Base-by-base conservation (phyloP, 768 basidiomycete genomes). In the Lactarius evosmus region DNA sequence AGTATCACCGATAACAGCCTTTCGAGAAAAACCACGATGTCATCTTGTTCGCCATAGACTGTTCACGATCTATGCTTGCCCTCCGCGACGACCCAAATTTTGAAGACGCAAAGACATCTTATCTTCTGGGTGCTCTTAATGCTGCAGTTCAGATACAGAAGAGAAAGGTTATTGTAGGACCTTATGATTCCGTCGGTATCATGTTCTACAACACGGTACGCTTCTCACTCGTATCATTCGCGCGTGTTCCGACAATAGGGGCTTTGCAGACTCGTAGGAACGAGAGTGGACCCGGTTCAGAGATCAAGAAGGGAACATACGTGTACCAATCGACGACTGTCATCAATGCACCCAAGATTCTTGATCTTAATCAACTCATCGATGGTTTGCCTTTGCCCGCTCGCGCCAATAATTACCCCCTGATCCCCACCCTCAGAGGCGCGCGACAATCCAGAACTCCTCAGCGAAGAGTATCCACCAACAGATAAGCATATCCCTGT, bases 41-140 rank as follows among this genome's bases (percentile, higher is more conserved):
- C 34, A 88, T 96, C 52, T 76, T 98, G n/a, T 97, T 98, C 77
- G 91, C 90, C 73, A 93, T 99, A 62, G 95, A 99, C 75, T 93
- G 92, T 66, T 96, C 95, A 0, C 79, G 83, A 59, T 91, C 93
- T 12, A 98, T 98, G 96, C 86, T 90, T 29, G 79, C 78, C 40
- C 82, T 88, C 49, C 79, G 79, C 55, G 87, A 89, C 29, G 85
- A 88, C 69, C 83, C 84, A 12, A 77, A 78, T 59, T 82, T 87
- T 62, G 84, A 91, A 75, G 82, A 86, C 56, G 77, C 79, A 41
- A 79, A 88, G 71, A 90, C 85, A 1, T 92, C 86, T 61, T 88
- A 95, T 70, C 73, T 98, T 3, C 87, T 87, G 69, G 79, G 82
- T 22, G 91, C 93, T 0, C 81, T 98, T 27, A 84, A 93, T 65